Base-by-base conservation (phyloP, 306 rosid species). In the Vachellia collinsii region DNA sequence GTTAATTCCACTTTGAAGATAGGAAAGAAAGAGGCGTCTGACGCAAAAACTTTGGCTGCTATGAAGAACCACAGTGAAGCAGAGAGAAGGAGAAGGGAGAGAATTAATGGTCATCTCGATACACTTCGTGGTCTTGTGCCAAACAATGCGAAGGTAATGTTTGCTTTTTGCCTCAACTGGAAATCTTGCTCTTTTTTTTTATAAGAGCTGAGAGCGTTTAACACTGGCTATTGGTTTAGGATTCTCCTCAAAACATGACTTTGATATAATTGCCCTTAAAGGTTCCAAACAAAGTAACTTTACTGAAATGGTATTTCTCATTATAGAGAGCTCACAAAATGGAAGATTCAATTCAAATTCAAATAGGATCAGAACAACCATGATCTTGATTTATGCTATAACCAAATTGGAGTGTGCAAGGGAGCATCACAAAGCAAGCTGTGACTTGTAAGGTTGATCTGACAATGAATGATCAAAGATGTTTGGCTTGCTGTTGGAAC, bases 41-140 rank as follows among this genome's bases (percentile, higher is more conserved):
- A 92, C 79, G 88, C 83, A 4, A 92, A 90, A 83, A 89, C 88
- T 38, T 61, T 88, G 72, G 91, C 81, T 16, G 92, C 94, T 75
- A 66, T 90, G 89, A 92, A 88, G 86, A 92, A 82, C 68, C 97
- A 90, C 70, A 84, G 97, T 62, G 94, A 92, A 41, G 97, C 97
- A 11, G 97, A 88, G 88, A 84, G 90, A 81, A 85, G 92, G 86
- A 82, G 97, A 67, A 84, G 97, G 76, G 89, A 88, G 84, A 87
- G 94, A 83, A 90, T 92, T 69, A 92, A 90, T 83, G 81, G 85
- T 23, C 94, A 88, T 85, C 94, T 92, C 41, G 67, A 86, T 19
- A 87, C 90, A 5, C 90, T 92, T 61, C 97, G 97, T 47, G 82
- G 84, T 37, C 88, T 92, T 46, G 89, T 92, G 29, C 87, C 94